Evolutionary conservation across 176 grass and related monocot genomes (phyloP).

Genomic region (Aechmea fasciata): DNA sequence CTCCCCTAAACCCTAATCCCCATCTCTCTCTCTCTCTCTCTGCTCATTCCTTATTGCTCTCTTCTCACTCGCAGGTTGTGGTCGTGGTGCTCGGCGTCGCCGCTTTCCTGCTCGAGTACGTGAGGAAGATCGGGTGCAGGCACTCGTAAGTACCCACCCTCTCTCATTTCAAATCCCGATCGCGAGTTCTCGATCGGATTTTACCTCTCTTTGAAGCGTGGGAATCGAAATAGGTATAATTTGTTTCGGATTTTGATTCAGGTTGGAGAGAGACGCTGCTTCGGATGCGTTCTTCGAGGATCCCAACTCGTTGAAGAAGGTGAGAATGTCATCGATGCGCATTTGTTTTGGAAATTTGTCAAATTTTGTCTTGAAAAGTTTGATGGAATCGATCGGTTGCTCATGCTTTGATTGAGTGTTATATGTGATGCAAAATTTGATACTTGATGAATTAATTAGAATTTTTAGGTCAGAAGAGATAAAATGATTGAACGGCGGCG

Average conservation of each 20-base stretch:
- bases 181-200: not conserved
- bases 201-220: not conserved
- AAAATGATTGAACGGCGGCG: too few relatives aligned
- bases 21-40: not conserved
- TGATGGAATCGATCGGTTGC: too few relatives aligned
- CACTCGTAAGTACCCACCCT: slow-evolving; percentile 50
- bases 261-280: slow-evolving; percentile 48
- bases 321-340: not conserved
- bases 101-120: slow-evolving; percentile 75
- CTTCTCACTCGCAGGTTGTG: slow-evolving; percentile 32
- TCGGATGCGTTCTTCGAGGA: slow-evolving; percentile 79
- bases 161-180: not conserved
- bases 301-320: slow-evolving; percentile 88
- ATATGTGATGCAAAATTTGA: too few relatives aligned
- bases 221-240: slow-evolving; percentile 15
- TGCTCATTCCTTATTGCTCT: not conserved
- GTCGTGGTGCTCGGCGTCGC: slow-evolving; percentile 32
- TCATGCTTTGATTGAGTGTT: too few relatives aligned
- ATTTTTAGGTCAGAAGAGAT: too few relatives aligned
- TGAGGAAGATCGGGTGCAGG: slow-evolving; percentile 73
- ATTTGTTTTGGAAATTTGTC: not conserved
- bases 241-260: slow-evolving; percentile 24
- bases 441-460: too few relatives aligned
- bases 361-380: not conserved
- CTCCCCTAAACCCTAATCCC: slow-evolving; percentile 10